Evolutionary conservation across 1,139 yeast genomes (phyloP).

Genomic region (Suhomyces chickasaworum): DNA sequence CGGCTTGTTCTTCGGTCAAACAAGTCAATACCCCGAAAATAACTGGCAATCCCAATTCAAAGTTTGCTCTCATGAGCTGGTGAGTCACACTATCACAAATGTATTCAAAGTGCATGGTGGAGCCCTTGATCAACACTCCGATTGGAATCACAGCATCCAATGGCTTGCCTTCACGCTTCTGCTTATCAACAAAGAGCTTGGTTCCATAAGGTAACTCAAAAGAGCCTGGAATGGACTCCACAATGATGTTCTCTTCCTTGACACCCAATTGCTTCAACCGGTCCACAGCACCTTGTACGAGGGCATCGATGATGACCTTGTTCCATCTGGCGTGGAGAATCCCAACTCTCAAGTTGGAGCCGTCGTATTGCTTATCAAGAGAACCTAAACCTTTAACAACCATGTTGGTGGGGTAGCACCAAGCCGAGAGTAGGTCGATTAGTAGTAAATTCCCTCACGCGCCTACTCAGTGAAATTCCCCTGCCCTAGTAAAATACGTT

Average conservation of each 20-base stretch:
- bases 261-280: constrained; percentile 70
- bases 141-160: constrained; percentile 90
- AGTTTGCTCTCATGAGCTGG: constrained; percentile 82
- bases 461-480: no score
- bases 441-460: no score
- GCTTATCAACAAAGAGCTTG: constrained; percentile 51
- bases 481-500: constrained; percentile 1
- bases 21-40: constrained; percentile 94
- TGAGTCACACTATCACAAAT: constrained; percentile 89
- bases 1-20: constrained; percentile 91
- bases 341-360: constrained; percentile 68
- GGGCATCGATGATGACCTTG: constrained; percentile 67
- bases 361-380: constrained; percentile 71
- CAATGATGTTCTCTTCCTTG: constrained; percentile 66
- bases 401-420: constrained; percentile 41
- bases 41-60: constrained; percentile 71
- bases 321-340: constrained; percentile 98
- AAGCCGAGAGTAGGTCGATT: no score
- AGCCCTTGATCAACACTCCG: constrained; percentile 93
- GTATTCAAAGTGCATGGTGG: constrained; percentile 97
- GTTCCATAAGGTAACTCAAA: constrained; percentile 90
- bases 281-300: constrained; percentile 74
- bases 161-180: constrained; percentile 46
- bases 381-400: constrained; percentile 81
- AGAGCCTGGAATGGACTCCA: constrained; percentile 92